phyloP scores from a whole-genome alignment of 2,329 filamentous ascomycete genomes.

The Apiospora hydei region DNA sequence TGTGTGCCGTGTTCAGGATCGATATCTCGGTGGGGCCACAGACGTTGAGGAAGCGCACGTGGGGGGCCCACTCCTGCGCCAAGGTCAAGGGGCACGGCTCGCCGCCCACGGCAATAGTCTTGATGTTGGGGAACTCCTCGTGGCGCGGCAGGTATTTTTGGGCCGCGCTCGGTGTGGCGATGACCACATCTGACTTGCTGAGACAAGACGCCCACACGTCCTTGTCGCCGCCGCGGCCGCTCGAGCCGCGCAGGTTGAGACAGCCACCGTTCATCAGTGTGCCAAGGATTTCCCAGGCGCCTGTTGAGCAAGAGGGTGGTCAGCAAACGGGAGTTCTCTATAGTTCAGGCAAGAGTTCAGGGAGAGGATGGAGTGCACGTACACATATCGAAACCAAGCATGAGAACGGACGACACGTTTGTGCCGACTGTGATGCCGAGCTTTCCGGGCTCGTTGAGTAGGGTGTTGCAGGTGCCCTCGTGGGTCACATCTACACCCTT shows the following conservation, averaged over 20 bases:
- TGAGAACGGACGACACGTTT: constrained; percentile 14
- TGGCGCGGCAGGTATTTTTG: constrained; percentile 21
- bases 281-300: constrained; percentile 21
- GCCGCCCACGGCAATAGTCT: constrained; percentile 21
- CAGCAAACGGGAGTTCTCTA: constrained; percentile 64
- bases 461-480: constrained; percentile 21
- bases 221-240: constrained; percentile 22
- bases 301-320: constrained; percentile 83
- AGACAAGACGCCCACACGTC: constrained; percentile 23
- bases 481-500: constrained; percentile 22
- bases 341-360: neutral
- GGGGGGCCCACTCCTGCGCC: constrained; percentile 13
- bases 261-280: constrained; percentile 20
- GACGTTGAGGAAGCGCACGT: constrained; percentile 21
- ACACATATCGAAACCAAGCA: constrained; percentile 24
- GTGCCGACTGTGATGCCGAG: constrained; percentile 21
- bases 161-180: constrained; percentile 10
- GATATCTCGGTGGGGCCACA: constrained; percentile 22
- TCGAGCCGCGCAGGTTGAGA: constrained; percentile 20
- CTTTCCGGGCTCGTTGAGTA: constrained; percentile 22
- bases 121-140: constrained; percentile 23
- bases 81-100: constrained; percentile 16
- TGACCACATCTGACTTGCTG: neutral
- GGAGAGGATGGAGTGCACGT: neutral
- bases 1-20: constrained; percentile 23